Evolutionary conservation across 2,329 filamentous ascomycete genomes (phyloP).

Genomic region (Colletotrichum orchidophilum): DNA sequence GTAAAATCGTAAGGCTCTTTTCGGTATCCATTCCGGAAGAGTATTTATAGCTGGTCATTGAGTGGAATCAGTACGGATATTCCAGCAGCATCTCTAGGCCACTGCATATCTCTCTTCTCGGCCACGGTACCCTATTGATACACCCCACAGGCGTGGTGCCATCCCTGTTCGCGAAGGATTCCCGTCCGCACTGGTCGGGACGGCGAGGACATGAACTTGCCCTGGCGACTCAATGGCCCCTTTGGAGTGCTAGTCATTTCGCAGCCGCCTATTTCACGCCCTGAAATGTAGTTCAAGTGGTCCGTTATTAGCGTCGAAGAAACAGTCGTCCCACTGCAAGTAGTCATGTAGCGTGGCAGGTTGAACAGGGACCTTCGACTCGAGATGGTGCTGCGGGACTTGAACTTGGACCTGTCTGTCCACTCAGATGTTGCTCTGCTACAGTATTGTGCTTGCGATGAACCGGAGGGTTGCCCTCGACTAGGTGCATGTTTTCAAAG

Average conservation of each 20-base stretch:
- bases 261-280: neutral
- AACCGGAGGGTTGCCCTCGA: neutral
- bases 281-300: neutral
- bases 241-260: neutral
- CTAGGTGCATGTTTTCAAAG: neutral
- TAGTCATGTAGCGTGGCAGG: neutral
- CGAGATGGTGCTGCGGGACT: neutral
- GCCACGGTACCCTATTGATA: neutral
- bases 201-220: neutral
- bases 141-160: neutral
- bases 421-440: neutral
- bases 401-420: neutral
- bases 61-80: neutral
- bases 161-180: constrained; percentile 1
- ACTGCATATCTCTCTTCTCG: neutral
- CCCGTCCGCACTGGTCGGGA: neutral
- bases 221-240: neutral
- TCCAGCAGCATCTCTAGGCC: neutral
- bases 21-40: neutral
- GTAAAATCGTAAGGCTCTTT: neutral
- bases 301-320: neutral
- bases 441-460: neutral
- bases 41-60: neutral
- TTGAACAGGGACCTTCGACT: neutral
- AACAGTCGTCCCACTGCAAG: neutral